These are phyloP conservation scores for Annulohypoxylon nitens DNA, from an alignment of 495 filamentous ascomycete genomes.

Conservation along the genomic window DNA sequence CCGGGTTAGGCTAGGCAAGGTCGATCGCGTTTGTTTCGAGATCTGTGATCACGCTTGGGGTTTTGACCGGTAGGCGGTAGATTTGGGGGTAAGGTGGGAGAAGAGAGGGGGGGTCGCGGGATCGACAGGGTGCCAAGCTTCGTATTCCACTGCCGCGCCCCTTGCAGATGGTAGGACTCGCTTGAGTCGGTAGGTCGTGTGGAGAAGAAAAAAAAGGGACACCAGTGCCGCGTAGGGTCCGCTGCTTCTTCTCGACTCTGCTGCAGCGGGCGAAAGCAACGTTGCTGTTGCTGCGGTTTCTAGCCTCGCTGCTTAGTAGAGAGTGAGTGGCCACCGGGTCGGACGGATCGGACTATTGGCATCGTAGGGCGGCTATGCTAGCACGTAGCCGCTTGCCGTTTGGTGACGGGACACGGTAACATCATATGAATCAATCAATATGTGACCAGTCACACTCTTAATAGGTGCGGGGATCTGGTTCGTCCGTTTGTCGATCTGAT, in stretches of 20 bases:
- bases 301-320: not conserved
- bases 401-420: slow-evolving; percentile 28
- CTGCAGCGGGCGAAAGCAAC: not conserved
- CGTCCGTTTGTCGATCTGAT: slow-evolving; percentile 30
- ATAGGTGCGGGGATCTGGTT: slow-evolving; percentile 37
- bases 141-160: slow-evolving; percentile 33
- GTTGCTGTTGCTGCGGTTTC: not conserved
- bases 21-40: slow-evolving; percentile 27
- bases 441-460: slow-evolving; percentile 27
- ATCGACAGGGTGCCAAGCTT: slow-evolving; percentile 46
- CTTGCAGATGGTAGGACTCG: slow-evolving; percentile 38
- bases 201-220: not conserved
- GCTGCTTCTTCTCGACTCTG: not conserved
- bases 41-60: slow-evolving; percentile 29
- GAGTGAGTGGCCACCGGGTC: slow-evolving; percentile 18
- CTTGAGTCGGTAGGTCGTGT: slow-evolving; percentile 9
- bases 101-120: slow-evolving; percentile 20
- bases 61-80: slow-evolving; percentile 38
- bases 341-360: slow-evolving; percentile 16
- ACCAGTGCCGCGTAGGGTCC: slow-evolving; percentile 16
- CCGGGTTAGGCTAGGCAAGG: slow-evolving; percentile 1
- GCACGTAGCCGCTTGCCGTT: slow-evolving; percentile 26
- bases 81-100: not conserved
- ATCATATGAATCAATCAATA: slow-evolving; percentile 12
- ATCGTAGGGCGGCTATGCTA: slow-evolving; percentile 7